Percentiles rank a stretch among this genome's conserved stretches.
Evolutionary conservation across 2,329 filamentous ascomycete species (phyloP).

Genomic region (Polychaeton citri): DNA sequence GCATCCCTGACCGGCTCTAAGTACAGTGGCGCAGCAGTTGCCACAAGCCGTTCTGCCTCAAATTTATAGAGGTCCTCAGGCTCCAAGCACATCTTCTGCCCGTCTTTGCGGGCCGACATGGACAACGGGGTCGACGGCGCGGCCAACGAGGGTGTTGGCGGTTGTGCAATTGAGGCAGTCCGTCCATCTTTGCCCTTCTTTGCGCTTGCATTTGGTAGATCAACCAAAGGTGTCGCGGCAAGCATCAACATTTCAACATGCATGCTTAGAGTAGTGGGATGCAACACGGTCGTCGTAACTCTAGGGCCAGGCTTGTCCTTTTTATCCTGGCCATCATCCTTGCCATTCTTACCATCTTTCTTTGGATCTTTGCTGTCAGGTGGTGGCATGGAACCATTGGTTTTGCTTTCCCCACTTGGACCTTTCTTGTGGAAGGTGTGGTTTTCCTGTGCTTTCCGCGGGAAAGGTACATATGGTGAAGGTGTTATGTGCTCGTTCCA

Average conservation of each 20-base stretch:
- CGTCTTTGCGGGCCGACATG: constrained; percentile 50
- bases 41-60: constrained; percentile 62
- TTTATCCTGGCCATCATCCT: constrained; percentile 9
- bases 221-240: constrained; percentile 47
- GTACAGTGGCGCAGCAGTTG: constrained; percentile 60
- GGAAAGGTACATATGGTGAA: constrained; percentile 70
- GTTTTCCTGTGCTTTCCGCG: constrained; percentile 17
- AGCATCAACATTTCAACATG: constrained; percentile 66
- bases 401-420: constrained; percentile 24
- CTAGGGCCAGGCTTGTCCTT: constrained; percentile 35
- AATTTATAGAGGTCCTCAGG: constrained; percentile 58
- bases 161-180: constrained; percentile 2
- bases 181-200: constrained; percentile 33
- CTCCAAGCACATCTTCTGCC: constrained; percentile 63
- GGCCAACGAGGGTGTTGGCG: constrained; percentile 31
- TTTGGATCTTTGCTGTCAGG: constrained; percentile 33
- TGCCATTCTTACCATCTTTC: constrained; percentile 31
- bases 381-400: constrained; percentile 47
- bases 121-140: constrained; percentile 55
- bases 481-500: constrained; percentile 83
- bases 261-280: constrained; percentile 65
- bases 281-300: constrained; percentile 67
- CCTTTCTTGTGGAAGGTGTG: constrained; percentile 1
- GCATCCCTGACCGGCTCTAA: constrained; percentile 61
- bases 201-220: constrained; percentile 22